Conservation (phyloP, 2,329 filamentous ascomycete genomes). For the Fusarium sp. region DNA sequence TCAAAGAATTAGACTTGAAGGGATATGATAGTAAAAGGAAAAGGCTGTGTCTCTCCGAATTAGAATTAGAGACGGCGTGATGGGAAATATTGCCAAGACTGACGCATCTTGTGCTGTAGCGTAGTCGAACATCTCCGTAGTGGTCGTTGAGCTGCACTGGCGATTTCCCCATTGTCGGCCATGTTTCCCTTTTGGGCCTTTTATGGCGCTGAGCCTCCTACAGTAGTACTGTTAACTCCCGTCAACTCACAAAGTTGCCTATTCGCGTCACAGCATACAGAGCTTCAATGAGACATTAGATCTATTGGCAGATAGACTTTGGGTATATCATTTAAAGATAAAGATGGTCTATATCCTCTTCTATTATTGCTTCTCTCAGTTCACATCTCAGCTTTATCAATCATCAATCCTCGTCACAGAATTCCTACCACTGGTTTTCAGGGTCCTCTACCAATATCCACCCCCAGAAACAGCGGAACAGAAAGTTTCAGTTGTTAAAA, state of each 20-base stretch:
- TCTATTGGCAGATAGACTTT: background rate
- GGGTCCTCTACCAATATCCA: too few species aligned
- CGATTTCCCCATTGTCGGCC: slow-evolving; percentile 34
- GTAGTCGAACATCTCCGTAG: slow-evolving; percentile 38
- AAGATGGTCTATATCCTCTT: background rate
- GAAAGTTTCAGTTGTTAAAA: slow-evolving; percentile 21
- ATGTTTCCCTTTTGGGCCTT: slow-evolving; percentile 36
- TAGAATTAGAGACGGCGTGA: slow-evolving; percentile 35
- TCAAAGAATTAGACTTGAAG: too few species aligned
- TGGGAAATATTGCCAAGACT: slow-evolving; percentile 29
- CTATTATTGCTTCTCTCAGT: background rate
- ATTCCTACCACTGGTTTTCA: too few species aligned
- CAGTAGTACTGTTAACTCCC: background rate
- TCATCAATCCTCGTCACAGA: background rate
- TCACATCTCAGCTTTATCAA: background rate
- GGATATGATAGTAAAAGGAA: background rate
- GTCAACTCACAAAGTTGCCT: background rate
- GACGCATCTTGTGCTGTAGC: slow-evolving; percentile 35
- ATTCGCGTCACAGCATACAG: background rate
- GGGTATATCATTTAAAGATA: background rate
- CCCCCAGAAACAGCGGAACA: background rate
- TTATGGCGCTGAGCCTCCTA: slow-evolving; percentile 37
- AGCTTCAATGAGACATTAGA: background rate
- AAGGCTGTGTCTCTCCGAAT: slow-evolving; percentile 33
- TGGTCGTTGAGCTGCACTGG: slow-evolving; percentile 36